Conservation (phyloP, 352 stramenopile species). For the Globisporangium nodosum region DNA sequence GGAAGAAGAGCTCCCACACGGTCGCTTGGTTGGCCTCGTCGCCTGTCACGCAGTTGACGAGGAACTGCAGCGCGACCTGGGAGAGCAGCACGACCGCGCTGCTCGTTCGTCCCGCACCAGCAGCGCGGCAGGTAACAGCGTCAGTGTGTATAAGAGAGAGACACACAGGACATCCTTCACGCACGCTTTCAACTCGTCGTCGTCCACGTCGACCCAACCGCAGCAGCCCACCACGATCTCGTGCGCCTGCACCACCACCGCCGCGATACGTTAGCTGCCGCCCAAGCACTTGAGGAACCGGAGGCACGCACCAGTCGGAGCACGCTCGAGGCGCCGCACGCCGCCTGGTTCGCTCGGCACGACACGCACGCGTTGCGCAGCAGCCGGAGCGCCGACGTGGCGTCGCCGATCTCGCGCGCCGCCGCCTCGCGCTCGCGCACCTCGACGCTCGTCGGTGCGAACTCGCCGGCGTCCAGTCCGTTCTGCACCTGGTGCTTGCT, state of each 20-base stretch:
- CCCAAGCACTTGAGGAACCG: background rate
- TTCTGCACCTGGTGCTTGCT: slow-evolving; percentile 17
- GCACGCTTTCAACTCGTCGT: slow-evolving; percentile 39
- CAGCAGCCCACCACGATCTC: slow-evolving; percentile 33
- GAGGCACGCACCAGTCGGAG: slow-evolving; percentile 17
- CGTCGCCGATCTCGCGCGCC: slow-evolving; percentile 9
- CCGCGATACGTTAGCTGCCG: slow-evolving; percentile 7
- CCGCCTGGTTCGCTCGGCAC: slow-evolving; percentile 42
- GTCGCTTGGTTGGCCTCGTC: slow-evolving; percentile 36
- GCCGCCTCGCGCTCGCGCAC: slow-evolving; percentile 16
- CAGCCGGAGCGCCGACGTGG: slow-evolving; percentile 56
- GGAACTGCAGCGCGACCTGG: slow-evolving; percentile 73
- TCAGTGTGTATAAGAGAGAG: background rate
- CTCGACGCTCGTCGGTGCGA: slow-evolving; percentile 22
- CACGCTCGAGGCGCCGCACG: slow-evolving; percentile 22
- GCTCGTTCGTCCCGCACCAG: background rate
- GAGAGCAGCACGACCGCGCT: slow-evolving; percentile 37
- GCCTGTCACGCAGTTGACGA: slow-evolving; percentile 55
- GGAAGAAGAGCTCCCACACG: slow-evolving; percentile 64
- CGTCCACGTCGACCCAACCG: slow-evolving; percentile 55
- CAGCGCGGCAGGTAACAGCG: background rate
- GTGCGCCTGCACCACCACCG: slow-evolving; percentile 22
- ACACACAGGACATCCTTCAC: slow-evolving; percentile 6
- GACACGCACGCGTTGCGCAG: slow-evolving; percentile 65
- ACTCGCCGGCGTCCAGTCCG: slow-evolving; percentile 19